phyloP scores from a whole-genome alignment of 805 yeast species.

The Yamadazyma endophytica region DNA sequence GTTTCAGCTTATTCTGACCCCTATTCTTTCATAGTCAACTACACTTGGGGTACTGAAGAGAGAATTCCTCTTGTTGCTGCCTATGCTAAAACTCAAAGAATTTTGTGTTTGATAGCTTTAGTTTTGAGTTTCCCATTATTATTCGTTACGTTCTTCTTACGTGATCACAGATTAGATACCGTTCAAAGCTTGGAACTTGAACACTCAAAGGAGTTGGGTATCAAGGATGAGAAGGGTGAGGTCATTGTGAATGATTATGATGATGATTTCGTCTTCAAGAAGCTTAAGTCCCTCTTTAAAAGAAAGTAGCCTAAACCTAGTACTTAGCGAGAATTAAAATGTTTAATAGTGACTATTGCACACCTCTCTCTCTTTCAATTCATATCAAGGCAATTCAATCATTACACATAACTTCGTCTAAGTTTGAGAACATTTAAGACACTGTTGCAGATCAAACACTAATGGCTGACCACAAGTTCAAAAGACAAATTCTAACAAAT shows the following conservation, averaged over 20 bases:
- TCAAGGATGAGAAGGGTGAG: slow-evolving; percentile 14
- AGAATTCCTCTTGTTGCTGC: slow-evolving; percentile 55
- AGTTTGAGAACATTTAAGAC: too few species aligned
- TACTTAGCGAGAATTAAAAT: too few species aligned
- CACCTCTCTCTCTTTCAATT: too few species aligned
- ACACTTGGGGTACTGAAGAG: slow-evolving; percentile 62
- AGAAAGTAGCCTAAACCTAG: slow-evolving; percentile 4
- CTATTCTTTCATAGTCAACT: slow-evolving; percentile 39
- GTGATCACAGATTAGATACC: slow-evolving; percentile 46
- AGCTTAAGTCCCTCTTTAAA: slow-evolving; percentile 10
- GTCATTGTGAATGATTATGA: slow-evolving; percentile 22
- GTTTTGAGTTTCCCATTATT: slow-evolving; percentile 54
- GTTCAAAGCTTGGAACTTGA: slow-evolving; percentile 25
- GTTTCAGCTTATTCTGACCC: slow-evolving; percentile 39
- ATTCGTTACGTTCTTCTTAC: slow-evolving; percentile 42
- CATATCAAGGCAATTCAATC: too few species aligned
- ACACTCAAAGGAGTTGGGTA: slow-evolving; percentile 13
- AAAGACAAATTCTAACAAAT: too few species aligned
- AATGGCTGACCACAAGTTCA: too few species aligned
- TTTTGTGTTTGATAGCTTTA: slow-evolving; percentile 53
- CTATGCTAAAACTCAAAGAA: slow-evolving; percentile 56
- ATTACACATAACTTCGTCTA: too few species aligned
- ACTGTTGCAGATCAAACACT: too few species aligned
- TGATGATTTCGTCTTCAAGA: slow-evolving; percentile 15
- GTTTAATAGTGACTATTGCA: too few species aligned